Base-by-base conservation (phyloP, 2,329 filamentous ascomycete genomes). In the Aspergillus hortae region DNA sequence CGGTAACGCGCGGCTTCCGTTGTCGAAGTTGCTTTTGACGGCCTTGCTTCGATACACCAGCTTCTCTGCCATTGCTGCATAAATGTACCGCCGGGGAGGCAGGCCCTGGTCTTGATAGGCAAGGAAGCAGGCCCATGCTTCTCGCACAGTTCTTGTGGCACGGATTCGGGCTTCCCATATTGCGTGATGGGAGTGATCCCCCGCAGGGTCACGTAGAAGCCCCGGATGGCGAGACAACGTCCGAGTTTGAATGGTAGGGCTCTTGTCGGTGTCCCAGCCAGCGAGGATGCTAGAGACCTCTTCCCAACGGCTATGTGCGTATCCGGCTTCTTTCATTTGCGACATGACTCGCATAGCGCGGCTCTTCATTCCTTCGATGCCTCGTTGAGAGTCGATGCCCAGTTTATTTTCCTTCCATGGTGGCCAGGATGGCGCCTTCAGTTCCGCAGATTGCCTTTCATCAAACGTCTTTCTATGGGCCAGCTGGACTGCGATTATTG, bases 101-200 rank as follows among this genome's bases (percentile, higher is more conserved):
- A 69, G 58, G 7, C 63, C 66, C 12, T 71, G 68, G 19, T 77
- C 71, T 61, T 82, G 75, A 54, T 78, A 83, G 4, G 80, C 76
- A 40, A 84, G 66, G 62, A 85, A 87, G 55, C 80, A 83, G 19
- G 83, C 82, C 84, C 84, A 87, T 5, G 84, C 83, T 68, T 87
- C 83, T 54, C 81, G 76, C 44, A 81, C 67, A 4, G 83, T 86
- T 33, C 84, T 74, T 10, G 84, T 87, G 19, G 81, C 76, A 43
- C 74, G 72, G 48, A 87, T 80, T 10, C 83, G 76, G 30, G 80
- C 81, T 51, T 75, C 74, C 83, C 84, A 86, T 10, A 80, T 60
- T 10, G 71, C 54, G 2, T 60, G 58, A 14, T 71, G 56, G 43
- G 67, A 55, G 11, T 54, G 52, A n/a, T 49, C 25, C n/a, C 54